Base-by-base conservation (phyloP, 192 early-diverging fungal genomes). In the Podila clonocystis region DNA sequence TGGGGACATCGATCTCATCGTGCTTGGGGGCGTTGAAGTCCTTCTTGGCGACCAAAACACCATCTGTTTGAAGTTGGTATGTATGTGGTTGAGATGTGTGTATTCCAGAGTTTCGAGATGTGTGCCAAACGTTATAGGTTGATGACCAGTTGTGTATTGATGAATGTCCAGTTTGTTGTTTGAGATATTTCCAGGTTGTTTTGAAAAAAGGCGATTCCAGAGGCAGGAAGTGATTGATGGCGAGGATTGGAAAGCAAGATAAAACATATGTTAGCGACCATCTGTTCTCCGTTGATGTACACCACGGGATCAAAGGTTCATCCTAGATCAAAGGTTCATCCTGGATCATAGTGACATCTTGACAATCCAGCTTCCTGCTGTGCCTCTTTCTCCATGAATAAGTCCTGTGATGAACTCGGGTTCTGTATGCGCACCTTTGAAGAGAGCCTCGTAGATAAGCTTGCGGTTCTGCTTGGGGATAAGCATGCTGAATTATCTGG, bases 1-100 rank as follows among this genome's bases (percentile, higher is more conserved):
- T 99, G 73, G 96, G 95, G 65, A 99, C 97, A 79, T 96, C 92
- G 83, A 99, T 91, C 74, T 99, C 97, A 76, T 91, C 85, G 92
- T 99, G 98, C 87, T 95, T 95, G 75, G 94, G 89, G 38, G 91
- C 90, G 87, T 99, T 96, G 93, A 90, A 98, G 92, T 99, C 97
- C 92, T 99, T 99, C 90, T 97, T 94, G 86, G 97, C 98, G 68
- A 99, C 98, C 82, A 99, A 88, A 83, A 97, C 97, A 75, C 98
- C 98, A 87, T 99, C 98, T 90, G 66, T 33, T 48, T 63, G n/a
- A 4, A 34, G 62, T 70, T 52, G 33, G 59, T 29, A 15, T 28
- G 38, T 41, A 41, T 12, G 12, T 45, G 3, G 41, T 45, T 3
- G 41, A 45, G 41, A 45, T 15, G 17, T 45, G 41, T 45, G 41